Evolutionary conservation across 176 grass and related monocot genomes (phyloP).

Genomic region (Otatea glauca): DNA sequence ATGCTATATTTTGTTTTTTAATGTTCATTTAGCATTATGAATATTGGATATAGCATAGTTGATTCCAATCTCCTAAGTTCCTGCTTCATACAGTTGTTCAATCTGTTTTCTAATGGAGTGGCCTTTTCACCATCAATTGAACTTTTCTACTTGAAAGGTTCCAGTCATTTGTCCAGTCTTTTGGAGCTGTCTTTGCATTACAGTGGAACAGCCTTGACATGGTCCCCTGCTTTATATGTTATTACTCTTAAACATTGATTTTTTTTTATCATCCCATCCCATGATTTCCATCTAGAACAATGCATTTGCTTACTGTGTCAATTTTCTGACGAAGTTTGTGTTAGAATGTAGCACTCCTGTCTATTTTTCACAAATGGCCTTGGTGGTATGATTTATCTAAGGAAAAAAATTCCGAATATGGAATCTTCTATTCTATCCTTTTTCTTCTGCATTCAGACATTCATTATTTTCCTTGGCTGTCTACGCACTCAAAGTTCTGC

Average conservation of each 20-base stretch:
- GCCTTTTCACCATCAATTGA: background rate
- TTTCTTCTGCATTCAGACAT: slow-evolving; percentile 2
- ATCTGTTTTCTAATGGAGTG: background rate
- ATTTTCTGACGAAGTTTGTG: background rate
- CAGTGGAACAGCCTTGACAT: background rate
- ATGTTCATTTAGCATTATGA: background rate
- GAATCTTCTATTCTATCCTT: background rate
- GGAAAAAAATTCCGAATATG: background rate
- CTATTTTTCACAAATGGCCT: background rate
- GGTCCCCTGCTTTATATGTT: background rate
- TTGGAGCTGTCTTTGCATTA: background rate
- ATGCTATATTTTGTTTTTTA: background rate
- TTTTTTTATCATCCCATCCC: background rate
- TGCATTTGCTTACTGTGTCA: background rate
- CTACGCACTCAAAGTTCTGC: background rate
- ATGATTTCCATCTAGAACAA: background rate
- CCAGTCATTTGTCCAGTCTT: background rate
- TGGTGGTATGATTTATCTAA: background rate
- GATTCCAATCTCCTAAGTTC: background rate
- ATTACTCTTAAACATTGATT: background rate
- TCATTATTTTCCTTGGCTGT: background rate
- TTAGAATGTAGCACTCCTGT: background rate
- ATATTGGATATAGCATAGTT: background rate
- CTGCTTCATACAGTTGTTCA: background rate
- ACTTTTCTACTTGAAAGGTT: background rate